Evolutionary conservation across 2,329 filamentous ascomycete genomes (phyloP), one percentile per base, ranked within the genome.

Genomic region (Aspergillus piperis): DNA sequence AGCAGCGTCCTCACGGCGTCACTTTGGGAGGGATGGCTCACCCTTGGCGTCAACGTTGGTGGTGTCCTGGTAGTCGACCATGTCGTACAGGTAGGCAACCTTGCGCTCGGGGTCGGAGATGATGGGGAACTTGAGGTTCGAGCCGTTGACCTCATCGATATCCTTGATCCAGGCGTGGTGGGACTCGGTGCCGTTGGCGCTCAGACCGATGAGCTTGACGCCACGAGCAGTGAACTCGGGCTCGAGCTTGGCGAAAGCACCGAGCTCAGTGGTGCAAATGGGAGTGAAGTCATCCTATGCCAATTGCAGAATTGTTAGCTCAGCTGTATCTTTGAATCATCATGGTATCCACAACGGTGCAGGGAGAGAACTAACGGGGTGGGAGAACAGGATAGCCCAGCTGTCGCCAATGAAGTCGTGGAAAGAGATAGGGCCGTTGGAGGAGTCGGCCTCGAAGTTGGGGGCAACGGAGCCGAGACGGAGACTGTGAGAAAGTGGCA

Each of bases 211-310:
- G 79, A 96, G 86, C 87, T 96, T 94, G 72, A 94, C 91, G 69
- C 87, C 88, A 70, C 92, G 89, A 82, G 90, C 91, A 75, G 87
- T 84, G 81, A 97, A 97, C 80, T 97, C 92, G 71, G 88, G 87
- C 82, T 92, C 88, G 65, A 97, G 87, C 82, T 94, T 95, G 72
- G 93, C 91, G 73, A 97, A 96, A 66, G 92, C 93, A 68, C 93
- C 93, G 64, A 97, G 89, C 84, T 97, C 93, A 60, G 92, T 97
- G 71, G 93, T 97, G 84, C 93, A 97, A 64, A 96, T 93, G 64
- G 93, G 93, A 5, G 93, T 97, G 84, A 91, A 97, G 81, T 97
- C 93, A 71, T 77, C 76, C 72, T 74, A 58, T 53, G 10, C 36
- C 49, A 27, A 54, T 44, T 23, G 10, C 19, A 42, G 3, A 5